These are phyloP conservation scores for Fusarium proliferatum DNA, from an alignment of 2,329 filamentous ascomycete species.

Conservation along the genomic window DNA sequence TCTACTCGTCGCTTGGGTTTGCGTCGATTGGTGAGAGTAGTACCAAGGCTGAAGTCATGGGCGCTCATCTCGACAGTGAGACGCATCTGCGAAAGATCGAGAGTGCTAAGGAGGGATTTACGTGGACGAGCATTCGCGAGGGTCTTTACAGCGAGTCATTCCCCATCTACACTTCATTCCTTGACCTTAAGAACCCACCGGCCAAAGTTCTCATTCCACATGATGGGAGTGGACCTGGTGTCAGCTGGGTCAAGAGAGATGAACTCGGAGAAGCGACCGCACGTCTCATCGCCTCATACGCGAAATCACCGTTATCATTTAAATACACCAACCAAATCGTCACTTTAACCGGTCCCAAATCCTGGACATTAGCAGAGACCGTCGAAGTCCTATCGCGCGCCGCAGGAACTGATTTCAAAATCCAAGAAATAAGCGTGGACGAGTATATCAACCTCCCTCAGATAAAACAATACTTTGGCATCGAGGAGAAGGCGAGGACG, in stretches of 20 bases:
- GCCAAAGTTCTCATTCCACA: slow-evolving; percentile 16
- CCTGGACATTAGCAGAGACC: slow-evolving; percentile 14
- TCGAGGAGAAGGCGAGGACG: neutral
- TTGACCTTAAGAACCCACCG: slow-evolving; percentile 1
- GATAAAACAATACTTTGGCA: slow-evolving; percentile 14
- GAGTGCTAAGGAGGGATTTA: neutral
- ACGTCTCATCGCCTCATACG: slow-evolving; percentile 11
- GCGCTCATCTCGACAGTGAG: slow-evolving; percentile 32
- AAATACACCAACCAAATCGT: slow-evolving; percentile 11
- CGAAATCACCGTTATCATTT: neutral
- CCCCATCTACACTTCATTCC: slow-evolving; percentile 33
- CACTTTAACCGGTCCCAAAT: slow-evolving; percentile 2
- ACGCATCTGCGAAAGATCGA: slow-evolving; percentile 1
- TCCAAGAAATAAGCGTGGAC: slow-evolving; percentile 22
- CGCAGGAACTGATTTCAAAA: neutral
- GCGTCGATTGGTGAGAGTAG: neutral
- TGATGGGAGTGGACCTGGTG: slow-evolving; percentile 15
- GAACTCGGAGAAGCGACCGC: slow-evolving; percentile 35
- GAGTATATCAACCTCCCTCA: slow-evolving; percentile 22
- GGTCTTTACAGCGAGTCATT: slow-evolving; percentile 35
- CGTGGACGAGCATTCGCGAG: slow-evolving; percentile 34
- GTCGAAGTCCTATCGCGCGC: neutral
- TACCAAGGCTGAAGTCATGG: slow-evolving; percentile 29
- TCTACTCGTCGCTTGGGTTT: slow-evolving; percentile 31
- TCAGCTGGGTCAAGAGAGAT: slow-evolving; percentile 36